phyloP scores from a whole-genome alignment of 1,284 basidiomycete genomes.

The Austroboletus rostrupii region DNA sequence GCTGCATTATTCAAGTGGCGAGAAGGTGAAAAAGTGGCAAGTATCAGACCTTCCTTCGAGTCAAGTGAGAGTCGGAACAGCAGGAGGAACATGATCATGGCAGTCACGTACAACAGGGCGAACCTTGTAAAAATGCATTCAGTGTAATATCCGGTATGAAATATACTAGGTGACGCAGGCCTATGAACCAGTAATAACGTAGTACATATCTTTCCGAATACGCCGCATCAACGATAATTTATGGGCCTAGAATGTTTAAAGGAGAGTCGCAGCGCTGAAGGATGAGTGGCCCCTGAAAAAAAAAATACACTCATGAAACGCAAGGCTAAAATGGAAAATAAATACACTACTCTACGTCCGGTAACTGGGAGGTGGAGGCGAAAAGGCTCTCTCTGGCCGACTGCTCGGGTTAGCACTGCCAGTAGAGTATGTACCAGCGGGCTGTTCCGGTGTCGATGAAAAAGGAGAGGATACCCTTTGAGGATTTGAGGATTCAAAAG shows the following conservation, averaged over 20 bases:
- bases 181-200: slow-evolving; percentile 2
- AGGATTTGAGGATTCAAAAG: slow-evolving; percentile 16
- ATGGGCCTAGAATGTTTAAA: slow-evolving; percentile 7
- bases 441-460: slow-evolving; percentile 8
- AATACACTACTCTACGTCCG: slow-evolving; percentile 2
- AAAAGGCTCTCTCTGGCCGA: slow-evolving; percentile 3
- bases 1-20: no score
- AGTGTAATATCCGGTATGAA: neutral
- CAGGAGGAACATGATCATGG: no score
- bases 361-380: slow-evolving; percentile 27
- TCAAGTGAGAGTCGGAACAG: no score
- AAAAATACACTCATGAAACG: neutral
- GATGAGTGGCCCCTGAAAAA: slow-evolving; percentile 6
- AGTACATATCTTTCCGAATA: slow-evolving; percentile 12
- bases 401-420: slow-evolving; percentile 13
- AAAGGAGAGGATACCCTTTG: slow-evolving; percentile 18
- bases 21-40: no score
- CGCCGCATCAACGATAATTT: slow-evolving; percentile 20
- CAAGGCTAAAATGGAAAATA: neutral
- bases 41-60: no score
- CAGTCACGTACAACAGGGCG: no score
- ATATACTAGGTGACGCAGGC: slow-evolving; percentile 3
- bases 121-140: neutral
- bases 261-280: no score
- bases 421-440: slow-evolving; percentile 18